A percentile compares a stretch with the other conserved stretches of the same genome.
Evolutionary conservation across 495 filamentous ascomycete genomes (phyloP).

Genomic region (Xylaria acuta): DNA sequence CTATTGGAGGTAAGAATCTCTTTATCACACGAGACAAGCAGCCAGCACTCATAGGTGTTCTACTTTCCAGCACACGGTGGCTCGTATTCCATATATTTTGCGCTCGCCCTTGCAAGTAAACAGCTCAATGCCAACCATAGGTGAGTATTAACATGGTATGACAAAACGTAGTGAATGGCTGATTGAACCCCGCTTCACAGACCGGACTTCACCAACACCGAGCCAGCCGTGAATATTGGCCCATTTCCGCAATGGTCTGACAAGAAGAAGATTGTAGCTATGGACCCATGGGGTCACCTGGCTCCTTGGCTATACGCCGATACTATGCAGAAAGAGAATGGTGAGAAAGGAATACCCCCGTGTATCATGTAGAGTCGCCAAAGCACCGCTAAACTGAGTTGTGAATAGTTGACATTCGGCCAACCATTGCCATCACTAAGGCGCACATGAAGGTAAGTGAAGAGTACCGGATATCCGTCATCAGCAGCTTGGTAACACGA

Average conservation of each 20-base stretch:
- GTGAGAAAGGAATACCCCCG: conserved; percentile 35
- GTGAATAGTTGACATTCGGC: conserved; percentile 77
- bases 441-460: conserved; percentile 83
- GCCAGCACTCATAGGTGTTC: neutral
- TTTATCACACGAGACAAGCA: neutral
- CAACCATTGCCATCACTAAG: conserved; percentile 91
- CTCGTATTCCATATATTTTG: conserved; percentile 97
- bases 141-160: conserved; percentile 33
- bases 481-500: conserved; percentile 31
- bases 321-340: conserved; percentile 68
- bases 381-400: conserved; percentile 28
- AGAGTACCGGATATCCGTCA: neutral
- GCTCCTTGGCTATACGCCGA: conserved; percentile 81
- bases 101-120: conserved; percentile 89
- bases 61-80: conserved; percentile 78
- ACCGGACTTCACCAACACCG: conserved; percentile 92
- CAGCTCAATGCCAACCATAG: conserved; percentile 84
- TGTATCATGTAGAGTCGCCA: neutral
- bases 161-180: conserved; percentile 8
- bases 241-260: conserved; percentile 90
- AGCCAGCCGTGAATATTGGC: conserved; percentile 86
- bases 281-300: conserved; percentile 94
- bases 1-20: conserved; percentile 56
- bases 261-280: conserved; percentile 93
- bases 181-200: conserved; percentile 35